Conservation (phyloP, 352 stramenopile species). For the Phytophthora aleatoria region DNA sequence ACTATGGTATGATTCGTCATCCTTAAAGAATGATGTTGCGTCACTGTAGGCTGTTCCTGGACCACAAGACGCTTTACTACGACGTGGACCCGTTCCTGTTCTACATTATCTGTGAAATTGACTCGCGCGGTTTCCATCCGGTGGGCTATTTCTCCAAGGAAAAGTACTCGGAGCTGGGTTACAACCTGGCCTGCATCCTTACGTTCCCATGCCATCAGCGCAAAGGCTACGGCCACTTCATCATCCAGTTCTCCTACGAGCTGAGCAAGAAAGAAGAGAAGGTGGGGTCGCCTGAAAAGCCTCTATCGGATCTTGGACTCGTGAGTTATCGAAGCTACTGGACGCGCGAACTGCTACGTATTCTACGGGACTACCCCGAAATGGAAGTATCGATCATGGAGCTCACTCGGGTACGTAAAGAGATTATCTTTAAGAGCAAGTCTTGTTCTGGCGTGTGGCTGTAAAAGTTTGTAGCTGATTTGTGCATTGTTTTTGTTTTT, state of each 20-base stretch:
- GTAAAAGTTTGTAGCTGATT: background rate
- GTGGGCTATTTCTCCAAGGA: conserved; percentile 99
- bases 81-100: conserved; percentile 99
- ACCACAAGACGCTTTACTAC: conserved; percentile 99
- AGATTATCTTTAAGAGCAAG: background rate
- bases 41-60: conserved; percentile 93
- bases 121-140: conserved; percentile 91
- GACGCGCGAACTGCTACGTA: conserved; percentile 95
- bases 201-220: conserved; percentile 99
- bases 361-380: conserved; percentile 85
- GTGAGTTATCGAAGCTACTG: conserved; percentile 99
- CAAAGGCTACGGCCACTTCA: conserved; percentile 99
- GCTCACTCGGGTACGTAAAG: conserved; percentile 83
- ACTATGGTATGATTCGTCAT: background rate
- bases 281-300: conserved; percentile 98
- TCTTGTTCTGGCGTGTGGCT: conserved; percentile 14
- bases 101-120: conserved; percentile 98
- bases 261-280: conserved; percentile 98
- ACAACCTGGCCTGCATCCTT: conserved; percentile 99
- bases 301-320: conserved; percentile 98
- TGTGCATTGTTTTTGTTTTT: background rate
- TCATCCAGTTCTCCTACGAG: conserved; percentile 99
- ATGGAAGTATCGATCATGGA: conserved; percentile 95
- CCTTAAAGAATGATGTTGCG: background rate
- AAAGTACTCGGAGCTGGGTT: conserved; percentile 97